A percentile compares a stretch with the other conserved stretches of the same genome.
Conservation (phyloP, 2,329 filamentous ascomycete genomes). For the Ambrosiella xylebori region DNA sequence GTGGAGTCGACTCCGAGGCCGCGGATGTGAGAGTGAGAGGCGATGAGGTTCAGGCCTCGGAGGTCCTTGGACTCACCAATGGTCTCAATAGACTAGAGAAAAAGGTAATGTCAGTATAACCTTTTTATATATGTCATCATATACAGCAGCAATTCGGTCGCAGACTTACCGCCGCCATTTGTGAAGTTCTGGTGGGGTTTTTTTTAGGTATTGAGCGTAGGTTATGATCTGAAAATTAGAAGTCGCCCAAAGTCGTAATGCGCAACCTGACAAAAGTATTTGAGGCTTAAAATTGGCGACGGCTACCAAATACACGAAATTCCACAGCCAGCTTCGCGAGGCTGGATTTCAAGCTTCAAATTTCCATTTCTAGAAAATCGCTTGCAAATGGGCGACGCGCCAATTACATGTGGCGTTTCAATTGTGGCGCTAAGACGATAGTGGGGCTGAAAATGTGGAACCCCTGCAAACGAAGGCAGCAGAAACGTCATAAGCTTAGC, state of each 20-base stretch:
- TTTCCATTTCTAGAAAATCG: slow-evolving; percentile 1
- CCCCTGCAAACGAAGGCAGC: slow-evolving; percentile 7
- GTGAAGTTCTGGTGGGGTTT: background rate
- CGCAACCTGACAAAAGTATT: background rate
- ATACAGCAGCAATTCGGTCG: background rate
- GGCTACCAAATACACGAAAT: background rate
- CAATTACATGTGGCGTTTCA: slow-evolving; percentile 2
- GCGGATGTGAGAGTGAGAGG: slow-evolving; percentile 93
- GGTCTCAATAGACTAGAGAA: slow-evolving; percentile 44
- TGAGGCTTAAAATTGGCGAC: background rate
- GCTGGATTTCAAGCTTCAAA: slow-evolving; percentile 8
- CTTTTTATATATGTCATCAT: background rate
- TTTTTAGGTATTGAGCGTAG: too few species aligned
- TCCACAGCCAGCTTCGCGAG: slow-evolving; percentile 17
- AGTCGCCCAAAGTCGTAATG: background rate
- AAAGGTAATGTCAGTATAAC: background rate
- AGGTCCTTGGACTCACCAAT: slow-evolving; percentile 93
- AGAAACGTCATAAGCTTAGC: slow-evolving; percentile 13
- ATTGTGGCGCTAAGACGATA: slow-evolving; percentile 3
- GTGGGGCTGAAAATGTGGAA: background rate
- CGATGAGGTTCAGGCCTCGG: slow-evolving; percentile 89
- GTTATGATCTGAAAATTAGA: background rate
- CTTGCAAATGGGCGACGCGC: slow-evolving; percentile 7
- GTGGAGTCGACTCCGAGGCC: slow-evolving; percentile 86
- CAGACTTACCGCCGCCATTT: slow-evolving; percentile 37